A percentile compares a stretch with the other conserved stretches of the same genome.
These are phyloP conservation scores for Gracilaria domingensis DNA, from an alignment of 23 red algal genomes.

Conservation along the genomic window DNA sequence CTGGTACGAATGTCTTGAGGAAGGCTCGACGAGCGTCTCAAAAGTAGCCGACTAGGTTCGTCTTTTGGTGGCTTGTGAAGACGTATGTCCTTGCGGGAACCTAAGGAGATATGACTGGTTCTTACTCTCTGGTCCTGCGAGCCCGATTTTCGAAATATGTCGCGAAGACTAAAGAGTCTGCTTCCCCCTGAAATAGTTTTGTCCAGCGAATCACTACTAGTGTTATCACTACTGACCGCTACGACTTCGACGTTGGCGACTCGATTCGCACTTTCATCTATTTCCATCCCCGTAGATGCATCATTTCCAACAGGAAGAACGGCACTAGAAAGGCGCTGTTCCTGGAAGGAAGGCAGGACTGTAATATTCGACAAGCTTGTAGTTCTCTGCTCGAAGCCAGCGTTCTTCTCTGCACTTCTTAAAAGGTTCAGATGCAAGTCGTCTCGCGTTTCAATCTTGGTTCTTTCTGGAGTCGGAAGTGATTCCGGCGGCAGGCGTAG, in stretches of 20 bases:
- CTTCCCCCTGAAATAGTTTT: neutral
- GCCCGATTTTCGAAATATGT: neutral
- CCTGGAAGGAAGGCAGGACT: neutral
- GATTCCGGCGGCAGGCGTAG: neutral
- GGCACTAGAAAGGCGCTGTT: neutral
- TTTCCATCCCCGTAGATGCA: neutral
- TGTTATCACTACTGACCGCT: neutral
- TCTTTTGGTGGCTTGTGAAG: neutral
- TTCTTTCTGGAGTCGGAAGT: neutral
- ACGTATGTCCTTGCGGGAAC: neutral
- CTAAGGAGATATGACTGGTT: neutral
- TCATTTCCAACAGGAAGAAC: neutral
- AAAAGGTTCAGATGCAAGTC: neutral
- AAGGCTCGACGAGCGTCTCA: constrained; percentile 24
- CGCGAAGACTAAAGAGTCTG: neutral
- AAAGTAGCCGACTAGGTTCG: neutral
- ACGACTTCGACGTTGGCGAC: neutral
- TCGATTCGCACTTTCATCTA: too few relatives aligned
- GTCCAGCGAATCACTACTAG: neutral
- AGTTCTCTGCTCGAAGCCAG: neutral
- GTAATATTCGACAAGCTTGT: neutral
- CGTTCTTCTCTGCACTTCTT: neutral
- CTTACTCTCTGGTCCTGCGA: neutral
- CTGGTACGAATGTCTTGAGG: neutral
- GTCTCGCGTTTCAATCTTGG: neutral